Evolutionary conservation across 2,329 filamentous ascomycete genomes (phyloP).

Genomic region (Aureobasidium mangrovei): DNA sequence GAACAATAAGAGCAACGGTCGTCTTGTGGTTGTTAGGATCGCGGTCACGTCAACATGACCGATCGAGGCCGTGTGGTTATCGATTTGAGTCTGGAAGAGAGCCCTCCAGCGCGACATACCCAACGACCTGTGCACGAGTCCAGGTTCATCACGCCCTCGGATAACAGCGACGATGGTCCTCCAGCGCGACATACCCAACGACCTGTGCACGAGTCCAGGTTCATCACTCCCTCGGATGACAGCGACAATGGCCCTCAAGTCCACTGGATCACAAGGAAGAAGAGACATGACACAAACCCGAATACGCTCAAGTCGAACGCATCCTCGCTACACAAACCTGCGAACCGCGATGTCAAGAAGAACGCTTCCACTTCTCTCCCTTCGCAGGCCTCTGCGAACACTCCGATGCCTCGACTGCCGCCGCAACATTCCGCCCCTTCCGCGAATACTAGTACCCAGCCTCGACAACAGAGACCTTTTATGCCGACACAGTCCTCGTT

Average conservation of each 20-base stretch:
- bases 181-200: not conserved
- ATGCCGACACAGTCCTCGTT: no score
- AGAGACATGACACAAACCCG: not conserved
- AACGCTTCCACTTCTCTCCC: not conserved
- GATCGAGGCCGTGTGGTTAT: not conserved
- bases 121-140: not conserved
- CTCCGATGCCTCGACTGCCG: no score
- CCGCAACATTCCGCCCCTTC: no score
- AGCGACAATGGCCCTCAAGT: not conserved
- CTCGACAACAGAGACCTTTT: no score
- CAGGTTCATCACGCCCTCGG: not conserved
- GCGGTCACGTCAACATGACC: not conserved
- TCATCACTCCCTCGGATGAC: constrained; percentile 9
- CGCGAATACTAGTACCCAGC: no score
- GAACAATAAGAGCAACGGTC: no score
- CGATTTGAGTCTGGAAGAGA: not conserved
- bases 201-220: not conserved
- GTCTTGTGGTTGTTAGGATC: no score
- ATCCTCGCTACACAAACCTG: no score
- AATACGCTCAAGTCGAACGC: not conserved
- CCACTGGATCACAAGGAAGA: not conserved
- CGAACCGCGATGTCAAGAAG: not conserved
- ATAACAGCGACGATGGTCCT: not conserved
- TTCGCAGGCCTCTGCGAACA: no score
- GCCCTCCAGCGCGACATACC: not conserved